Conservation (phyloP, 129 eudicot species). For the Oenanthe sinensis region DNA sequence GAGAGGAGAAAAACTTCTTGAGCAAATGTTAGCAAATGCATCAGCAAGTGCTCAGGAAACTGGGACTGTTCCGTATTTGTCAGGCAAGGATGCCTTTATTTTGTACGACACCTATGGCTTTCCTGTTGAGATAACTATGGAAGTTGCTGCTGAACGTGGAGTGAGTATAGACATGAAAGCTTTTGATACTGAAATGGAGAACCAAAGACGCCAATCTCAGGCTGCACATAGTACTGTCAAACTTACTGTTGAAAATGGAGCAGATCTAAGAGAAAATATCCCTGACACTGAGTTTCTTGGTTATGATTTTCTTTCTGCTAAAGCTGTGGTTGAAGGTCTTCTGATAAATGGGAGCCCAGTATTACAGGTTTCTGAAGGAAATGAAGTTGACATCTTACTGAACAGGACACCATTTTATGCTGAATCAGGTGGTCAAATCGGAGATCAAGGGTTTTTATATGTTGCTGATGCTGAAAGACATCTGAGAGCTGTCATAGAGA, state of each 20-base stretch:
- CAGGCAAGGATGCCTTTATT: constrained; percentile 86
- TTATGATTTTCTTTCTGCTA: constrained; percentile 54
- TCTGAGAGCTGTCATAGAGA: constrained; percentile 53
- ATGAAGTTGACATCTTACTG: constrained; percentile 73
- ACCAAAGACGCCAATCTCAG: constrained; percentile 87
- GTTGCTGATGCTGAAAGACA: constrained; percentile 33
- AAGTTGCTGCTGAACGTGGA: constrained; percentile 76
- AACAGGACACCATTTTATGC: constrained; percentile 89
- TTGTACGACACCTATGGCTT: constrained; percentile 77
- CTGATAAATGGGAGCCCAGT: constrained; percentile 66
- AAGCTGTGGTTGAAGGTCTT: constrained; percentile 62
- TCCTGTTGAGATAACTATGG: constrained; percentile 86
- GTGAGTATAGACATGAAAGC: constrained; percentile 60
- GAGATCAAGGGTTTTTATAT: constrained; percentile 72
- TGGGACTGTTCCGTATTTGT: constrained; percentile 36
- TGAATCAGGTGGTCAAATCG: constrained; percentile 98
- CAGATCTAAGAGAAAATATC: constrained; percentile 47
- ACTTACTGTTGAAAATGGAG: constrained; percentile 64
- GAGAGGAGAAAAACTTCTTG: constrained; percentile 87
- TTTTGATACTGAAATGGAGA: constrained; percentile 86
- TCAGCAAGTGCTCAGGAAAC: constrained; percentile 25
- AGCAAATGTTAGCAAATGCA: constrained; percentile 58
- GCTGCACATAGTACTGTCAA: constrained; percentile 87
- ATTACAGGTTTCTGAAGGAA: constrained; percentile 61
- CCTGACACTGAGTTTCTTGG: constrained; percentile 73